Conservation (phyloP, 2,329 filamentous ascomycete species). For the Fusarium sp. region DNA sequence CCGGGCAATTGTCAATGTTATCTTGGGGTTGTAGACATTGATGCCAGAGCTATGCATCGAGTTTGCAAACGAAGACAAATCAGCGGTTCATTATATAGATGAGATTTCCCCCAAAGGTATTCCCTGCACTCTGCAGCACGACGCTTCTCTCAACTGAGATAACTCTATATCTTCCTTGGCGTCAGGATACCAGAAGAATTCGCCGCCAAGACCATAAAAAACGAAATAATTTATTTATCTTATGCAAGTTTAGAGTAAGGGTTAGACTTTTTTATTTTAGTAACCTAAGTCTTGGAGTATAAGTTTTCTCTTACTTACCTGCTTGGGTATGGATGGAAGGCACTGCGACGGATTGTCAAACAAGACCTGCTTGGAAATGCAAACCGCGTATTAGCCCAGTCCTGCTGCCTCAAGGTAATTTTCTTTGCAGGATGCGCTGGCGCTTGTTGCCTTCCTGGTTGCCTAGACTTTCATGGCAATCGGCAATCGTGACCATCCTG, state of each 20-base stretch:
- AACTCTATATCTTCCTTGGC: too few species aligned
- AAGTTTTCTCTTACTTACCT: fast-evolving
- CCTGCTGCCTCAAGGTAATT: neutral
- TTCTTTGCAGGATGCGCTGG: neutral
- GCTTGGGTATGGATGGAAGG: neutral
- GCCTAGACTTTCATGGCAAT: neutral
- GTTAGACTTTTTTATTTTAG: neutral
- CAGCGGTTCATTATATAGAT: too few species aligned
- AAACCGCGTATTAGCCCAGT: neutral
- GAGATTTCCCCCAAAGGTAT: too few species aligned
- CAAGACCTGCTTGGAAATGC: neutral
- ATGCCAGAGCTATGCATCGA: too few species aligned
- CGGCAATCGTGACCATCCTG: neutral
- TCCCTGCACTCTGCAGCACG: too few species aligned
- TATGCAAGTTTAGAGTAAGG: neutral
- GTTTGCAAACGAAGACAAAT: too few species aligned
- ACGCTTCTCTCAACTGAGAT: too few species aligned
- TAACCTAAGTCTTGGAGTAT: neutral
- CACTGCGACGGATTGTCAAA: neutral
- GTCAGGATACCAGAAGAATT: too few species aligned
- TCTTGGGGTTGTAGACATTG: too few species aligned
- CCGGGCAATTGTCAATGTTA: too few species aligned
- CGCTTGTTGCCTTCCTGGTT: neutral
- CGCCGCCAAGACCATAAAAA: too few species aligned
- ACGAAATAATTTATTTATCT: too few species aligned